Evolutionary conservation across 225 moss, liverwort and hornwort genomes (phyloP), one percentile per base, ranked within the genome.

Genomic region (Bryoerythrophyllum caledonicum): DNA sequence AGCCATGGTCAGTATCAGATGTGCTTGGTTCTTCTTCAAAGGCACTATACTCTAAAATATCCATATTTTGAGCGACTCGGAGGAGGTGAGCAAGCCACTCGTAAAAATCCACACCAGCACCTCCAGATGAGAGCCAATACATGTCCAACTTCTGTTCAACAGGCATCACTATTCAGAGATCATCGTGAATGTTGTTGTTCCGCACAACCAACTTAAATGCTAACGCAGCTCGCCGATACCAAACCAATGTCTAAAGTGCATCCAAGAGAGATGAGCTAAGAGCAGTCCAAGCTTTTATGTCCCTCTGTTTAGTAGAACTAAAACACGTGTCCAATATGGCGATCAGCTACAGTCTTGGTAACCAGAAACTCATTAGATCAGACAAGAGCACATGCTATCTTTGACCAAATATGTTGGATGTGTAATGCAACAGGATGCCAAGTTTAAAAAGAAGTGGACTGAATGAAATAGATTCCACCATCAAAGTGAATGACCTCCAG

Each of bases 61-160:
- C 74, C 19, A 67, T 41, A 30, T 86, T 65, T 57, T 82, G 82
- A 24, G 91, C 94, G 30, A 89, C 73, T 62, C 78, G 57, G 34
- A 90, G 83, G 51, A 99, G 84, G 71, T 90, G 87, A 63, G 90
- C 89, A 46, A 99, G 79, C 97, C 94, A 99, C 64, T 94, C 93
- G 54, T 94, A 91, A 37, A 94, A 82, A 74, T 90, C 91, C 25
- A 91, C 93, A 14, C 83, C 72, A n/a, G 94, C 89, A 80, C 91
- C 90, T 79, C 97, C 93, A 48, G 85, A 82, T 25, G 97, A 99
- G 60, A 99, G 84, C 46, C 89, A 87, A 62, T 93, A 90, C 55
- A 94, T 77, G 75, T 99, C 97, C 52, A 99, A 80, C 83, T 99
- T 99, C 94, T 93, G 94, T 78, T 99, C 94, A n/a, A 67, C 72